These are phyloP conservation scores for Paratinospora sagittata DNA, from an alignment of 164 flowering plant genomes.

Conservation along the genomic window DNA sequence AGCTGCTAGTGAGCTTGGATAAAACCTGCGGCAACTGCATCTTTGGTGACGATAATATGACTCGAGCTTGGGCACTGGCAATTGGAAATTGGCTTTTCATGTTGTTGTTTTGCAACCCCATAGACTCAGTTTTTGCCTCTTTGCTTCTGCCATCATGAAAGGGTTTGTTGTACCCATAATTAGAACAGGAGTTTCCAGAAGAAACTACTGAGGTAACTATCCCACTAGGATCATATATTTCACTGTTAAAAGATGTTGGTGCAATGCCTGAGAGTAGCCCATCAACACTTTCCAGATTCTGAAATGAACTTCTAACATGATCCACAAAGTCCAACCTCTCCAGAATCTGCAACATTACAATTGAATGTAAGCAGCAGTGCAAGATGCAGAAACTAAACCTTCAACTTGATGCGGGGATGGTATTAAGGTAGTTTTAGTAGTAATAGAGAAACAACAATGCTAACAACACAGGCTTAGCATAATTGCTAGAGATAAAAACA, in stretches of 20 bases:
- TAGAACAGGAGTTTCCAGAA: slow-evolving; percentile 21
- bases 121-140: slow-evolving; percentile 18
- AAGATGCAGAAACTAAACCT: background rate
- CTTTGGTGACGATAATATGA: slow-evolving; percentile 19
- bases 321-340: slow-evolving; percentile 49
- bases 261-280: slow-evolving; percentile 17
- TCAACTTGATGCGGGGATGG: too few species aligned
- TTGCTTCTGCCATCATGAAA: slow-evolving; percentile 13
- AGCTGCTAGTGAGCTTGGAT: slow-evolving; percentile 16
- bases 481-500: background rate
- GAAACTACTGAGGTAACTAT: slow-evolving; percentile 31
- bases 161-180: slow-evolving; percentile 17
- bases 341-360: slow-evolving; percentile 36
- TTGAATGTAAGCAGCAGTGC: background rate
- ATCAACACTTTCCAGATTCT: slow-evolving; percentile 23
- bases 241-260: slow-evolving; percentile 23
- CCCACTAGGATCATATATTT: slow-evolving; percentile 23
- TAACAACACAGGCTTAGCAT: background rate
- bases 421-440: too few species aligned
- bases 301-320: slow-evolving; percentile 36
- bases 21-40: slow-evolving; percentile 17
- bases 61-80: slow-evolving; percentile 18
- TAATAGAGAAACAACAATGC: too few species aligned
- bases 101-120: slow-evolving; percentile 15
- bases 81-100: slow-evolving; percentile 14